phyloP scores from a whole-genome alignment of 306 rosid species.

The Cucumis hystrix region DNA sequence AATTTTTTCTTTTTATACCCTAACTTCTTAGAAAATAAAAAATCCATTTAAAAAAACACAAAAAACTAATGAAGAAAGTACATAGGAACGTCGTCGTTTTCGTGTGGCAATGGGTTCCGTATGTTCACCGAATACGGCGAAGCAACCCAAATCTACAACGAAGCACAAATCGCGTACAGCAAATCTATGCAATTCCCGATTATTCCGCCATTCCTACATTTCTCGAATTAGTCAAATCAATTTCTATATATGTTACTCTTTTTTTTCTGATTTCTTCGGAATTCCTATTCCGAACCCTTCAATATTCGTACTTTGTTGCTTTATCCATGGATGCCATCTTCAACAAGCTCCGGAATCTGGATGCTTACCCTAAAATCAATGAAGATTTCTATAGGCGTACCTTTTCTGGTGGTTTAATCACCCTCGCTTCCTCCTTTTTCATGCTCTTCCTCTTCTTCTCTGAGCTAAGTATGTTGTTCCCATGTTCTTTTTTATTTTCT shows the following conservation, averaged over 20 bases:
- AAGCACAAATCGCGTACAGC: neutral
- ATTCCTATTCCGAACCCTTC: neutral
- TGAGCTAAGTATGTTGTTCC: slow-evolving; percentile 62
- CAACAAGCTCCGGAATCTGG: slow-evolving; percentile 72
- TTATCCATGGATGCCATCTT: slow-evolving; percentile 43
- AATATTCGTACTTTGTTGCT: neutral
- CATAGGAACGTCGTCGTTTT: neutral
- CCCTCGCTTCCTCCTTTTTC: slow-evolving; percentile 50
- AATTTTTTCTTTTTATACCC: no score
- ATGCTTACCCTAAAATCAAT: slow-evolving; percentile 87
- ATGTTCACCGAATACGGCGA: neutral
- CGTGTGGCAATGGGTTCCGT: neutral
- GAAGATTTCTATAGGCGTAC: slow-evolving; percentile 83
- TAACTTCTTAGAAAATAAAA: no score
- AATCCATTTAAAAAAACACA: no score
- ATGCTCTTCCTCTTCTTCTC: slow-evolving; percentile 72
- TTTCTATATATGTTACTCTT: neutral
- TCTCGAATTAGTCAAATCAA: slow-evolving; percentile 3
- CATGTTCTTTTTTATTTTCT: neutral
- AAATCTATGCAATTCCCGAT: neutral
- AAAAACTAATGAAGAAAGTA: no score
- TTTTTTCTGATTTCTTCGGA: neutral
- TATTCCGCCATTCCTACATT: neutral
- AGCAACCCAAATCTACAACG: neutral
- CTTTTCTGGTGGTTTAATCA: slow-evolving; percentile 79